These are phyloP conservation scores for Pichia sp. DNA, from an alignment of 1,139 yeast species.

Conservation along the genomic window DNA sequence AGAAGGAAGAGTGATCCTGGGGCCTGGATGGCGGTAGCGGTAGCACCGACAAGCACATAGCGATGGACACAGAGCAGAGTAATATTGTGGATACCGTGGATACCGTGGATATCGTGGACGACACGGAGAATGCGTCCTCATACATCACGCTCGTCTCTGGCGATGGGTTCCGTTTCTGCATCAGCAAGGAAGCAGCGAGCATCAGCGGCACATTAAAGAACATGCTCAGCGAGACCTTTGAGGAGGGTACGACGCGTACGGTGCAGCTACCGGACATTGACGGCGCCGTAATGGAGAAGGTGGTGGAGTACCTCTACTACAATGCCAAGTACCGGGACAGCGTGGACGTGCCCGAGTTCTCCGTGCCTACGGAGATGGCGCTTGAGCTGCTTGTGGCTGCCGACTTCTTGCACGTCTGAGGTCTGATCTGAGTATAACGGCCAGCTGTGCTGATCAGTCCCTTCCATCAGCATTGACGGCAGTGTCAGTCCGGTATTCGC, in stretches of 20 bases:
- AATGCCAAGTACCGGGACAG: conserved; percentile 57
- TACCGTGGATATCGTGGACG: too few species aligned
- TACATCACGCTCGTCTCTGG: conserved; percentile 71
- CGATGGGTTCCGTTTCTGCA: conserved; percentile 60
- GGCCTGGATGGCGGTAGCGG: too few species aligned
- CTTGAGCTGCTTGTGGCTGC: conserved; percentile 88
- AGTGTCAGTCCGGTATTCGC: too few species aligned
- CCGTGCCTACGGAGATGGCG: conserved; percentile 91
- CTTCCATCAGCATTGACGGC: background rate
- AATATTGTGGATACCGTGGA: too few species aligned
- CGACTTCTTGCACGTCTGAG: conserved; percentile 67
- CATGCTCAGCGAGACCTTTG: conserved; percentile 44
- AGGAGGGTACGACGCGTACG: conserved; percentile 31
- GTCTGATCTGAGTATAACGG: too few species aligned
- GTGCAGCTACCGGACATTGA: conserved; percentile 51
- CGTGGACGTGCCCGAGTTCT: conserved; percentile 65
- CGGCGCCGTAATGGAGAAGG: conserved; percentile 46
- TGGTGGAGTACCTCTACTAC: conserved; percentile 81
- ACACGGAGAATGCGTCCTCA: too few species aligned
- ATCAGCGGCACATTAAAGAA: conserved; percentile 76
- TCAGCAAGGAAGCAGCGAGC: conserved; percentile 71
- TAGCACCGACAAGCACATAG: too few species aligned
- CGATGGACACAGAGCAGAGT: too few species aligned
- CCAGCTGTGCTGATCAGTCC: background rate
- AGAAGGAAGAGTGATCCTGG: too few species aligned